A percentile compares a stretch with the other conserved stretches of the same genome.
These are phyloP conservation scores for Neotropicomus parvogracilis DNA, from an alignment of 1,284 basidiomycete species.

Conservation along the genomic window DNA sequence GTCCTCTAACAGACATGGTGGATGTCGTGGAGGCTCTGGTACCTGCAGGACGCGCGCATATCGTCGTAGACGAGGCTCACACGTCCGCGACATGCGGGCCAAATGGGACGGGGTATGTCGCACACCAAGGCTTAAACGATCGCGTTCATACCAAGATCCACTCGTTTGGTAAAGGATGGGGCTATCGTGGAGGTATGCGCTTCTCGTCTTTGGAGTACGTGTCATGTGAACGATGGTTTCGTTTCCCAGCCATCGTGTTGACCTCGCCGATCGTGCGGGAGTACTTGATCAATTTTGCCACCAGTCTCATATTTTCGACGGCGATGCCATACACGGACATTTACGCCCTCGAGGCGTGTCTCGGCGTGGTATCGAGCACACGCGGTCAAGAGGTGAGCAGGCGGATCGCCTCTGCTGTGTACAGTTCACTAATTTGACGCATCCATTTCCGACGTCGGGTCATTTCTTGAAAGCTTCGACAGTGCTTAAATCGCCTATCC, in stretches of 20 bases:
- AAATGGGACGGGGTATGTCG: constrained; percentile 42
- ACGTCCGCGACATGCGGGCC: constrained; percentile 44
- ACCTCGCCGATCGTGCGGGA: constrained; percentile 44
- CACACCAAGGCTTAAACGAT: constrained; percentile 34
- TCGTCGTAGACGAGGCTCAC: constrained; percentile 57
- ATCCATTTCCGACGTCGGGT: background rate
- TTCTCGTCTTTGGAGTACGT: constrained; percentile 19
- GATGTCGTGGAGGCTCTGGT: constrained; percentile 34
- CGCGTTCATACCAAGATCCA: constrained; percentile 45
- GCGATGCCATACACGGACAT: constrained; percentile 46
- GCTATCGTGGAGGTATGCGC: constrained; percentile 70
- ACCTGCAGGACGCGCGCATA: constrained; percentile 33
- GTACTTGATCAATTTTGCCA: constrained; percentile 60
- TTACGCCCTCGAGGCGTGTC: constrained; percentile 37
- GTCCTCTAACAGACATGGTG: constrained; percentile 44
- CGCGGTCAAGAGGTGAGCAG: constrained; percentile 22
- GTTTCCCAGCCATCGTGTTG: constrained; percentile 47
- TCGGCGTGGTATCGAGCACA: constrained; percentile 14
- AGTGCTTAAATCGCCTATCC: constrained; percentile 4
- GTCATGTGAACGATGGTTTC: background rate
- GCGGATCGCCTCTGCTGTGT: background rate
- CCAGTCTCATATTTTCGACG: constrained; percentile 56
- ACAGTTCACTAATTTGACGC: background rate
- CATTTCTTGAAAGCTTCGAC: constrained; percentile 16
- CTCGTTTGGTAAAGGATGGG: constrained; percentile 53